Evolutionary conservation across 768 basidiomycete genomes (phyloP).

Genomic region (Lanmaoa pseudosensibilis): DNA sequence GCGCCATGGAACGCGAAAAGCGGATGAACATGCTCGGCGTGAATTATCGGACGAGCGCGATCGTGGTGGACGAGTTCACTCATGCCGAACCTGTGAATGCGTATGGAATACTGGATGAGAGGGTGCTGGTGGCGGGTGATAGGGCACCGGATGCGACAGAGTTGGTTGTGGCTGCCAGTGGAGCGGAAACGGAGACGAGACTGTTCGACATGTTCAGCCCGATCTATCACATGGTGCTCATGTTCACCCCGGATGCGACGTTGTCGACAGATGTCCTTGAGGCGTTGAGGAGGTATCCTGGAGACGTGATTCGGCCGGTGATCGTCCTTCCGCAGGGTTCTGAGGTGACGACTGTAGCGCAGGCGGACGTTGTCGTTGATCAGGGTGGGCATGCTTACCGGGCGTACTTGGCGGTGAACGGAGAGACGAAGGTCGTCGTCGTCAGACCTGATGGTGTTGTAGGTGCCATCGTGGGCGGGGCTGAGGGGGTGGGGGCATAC

Average conservation of each 20-base stretch:
- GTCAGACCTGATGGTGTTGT: constrained; percentile 48
- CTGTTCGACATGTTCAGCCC: constrained; percentile 28
- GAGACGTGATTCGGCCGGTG: constrained; percentile 1
- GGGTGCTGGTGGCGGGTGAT: constrained; percentile 41
- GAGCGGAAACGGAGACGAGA: neutral
- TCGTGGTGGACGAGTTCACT: constrained; percentile 38
- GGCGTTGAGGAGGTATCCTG: constrained; percentile 6
- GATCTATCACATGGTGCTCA: constrained; percentile 29
- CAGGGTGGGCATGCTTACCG: constrained; percentile 38
- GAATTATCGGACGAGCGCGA: constrained; percentile 37
- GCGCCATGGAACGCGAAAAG: neutral
- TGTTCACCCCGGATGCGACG: constrained; percentile 22
- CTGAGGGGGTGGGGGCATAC: constrained; percentile 18
- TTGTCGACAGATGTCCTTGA: constrained; percentile 9
- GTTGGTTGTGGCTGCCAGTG: constrained; percentile 19
- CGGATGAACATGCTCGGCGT: constrained; percentile 31
- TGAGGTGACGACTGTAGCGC: constrained; percentile 1
- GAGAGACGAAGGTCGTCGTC: constrained; percentile 35
- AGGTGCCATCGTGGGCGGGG: constrained; percentile 31
- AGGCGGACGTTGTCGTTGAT: constrained; percentile 39
- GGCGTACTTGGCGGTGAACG: constrained; percentile 36
- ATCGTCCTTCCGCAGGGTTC: constrained; percentile 14
- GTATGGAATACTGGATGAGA: constrained; percentile 23
- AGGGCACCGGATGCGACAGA: constrained; percentile 45
- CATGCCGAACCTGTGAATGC: constrained; percentile 10